Conservation (phyloP, 345 rosid genomes). For the Eucalyptus globulus region DNA sequence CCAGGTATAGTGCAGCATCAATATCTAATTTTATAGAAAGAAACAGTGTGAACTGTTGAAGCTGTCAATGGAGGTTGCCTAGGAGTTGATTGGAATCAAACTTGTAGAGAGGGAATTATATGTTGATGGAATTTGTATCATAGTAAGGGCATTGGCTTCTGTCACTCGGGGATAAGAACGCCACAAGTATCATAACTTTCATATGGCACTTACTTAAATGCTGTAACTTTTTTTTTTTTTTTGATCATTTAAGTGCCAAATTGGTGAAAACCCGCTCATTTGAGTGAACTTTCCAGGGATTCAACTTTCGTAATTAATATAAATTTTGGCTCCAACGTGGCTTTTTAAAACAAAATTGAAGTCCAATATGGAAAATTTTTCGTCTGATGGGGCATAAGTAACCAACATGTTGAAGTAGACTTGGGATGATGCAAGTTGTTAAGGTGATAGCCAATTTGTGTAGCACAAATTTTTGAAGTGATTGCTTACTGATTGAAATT, state of each 20-base stretch:
- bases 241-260: neutral
- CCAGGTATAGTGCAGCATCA: slow-evolving; percentile 43
- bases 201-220: neutral
- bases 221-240: neutral
- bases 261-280: neutral
- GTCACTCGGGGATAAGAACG: accelerated
- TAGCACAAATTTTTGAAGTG: neutral
- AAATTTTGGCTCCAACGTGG: neutral
- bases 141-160: neutral
- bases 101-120: neutral
- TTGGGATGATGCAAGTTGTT: neutral
- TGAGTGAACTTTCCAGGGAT: neutral
- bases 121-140: neutral
- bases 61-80: neutral
- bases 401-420: neutral
- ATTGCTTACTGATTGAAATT: neutral
- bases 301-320: neutral
- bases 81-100: neutral
- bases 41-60: neutral
- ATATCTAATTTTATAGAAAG: neutral
- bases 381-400: neutral
- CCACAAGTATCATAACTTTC: neutral
- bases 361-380: neutral
- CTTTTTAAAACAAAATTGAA: neutral
- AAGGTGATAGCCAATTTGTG: neutral